These are phyloP conservation scores for Ampelomyces quisqualis DNA, from an alignment of 2,329 filamentous ascomycete genomes.

Conservation along the genomic window DNA sequence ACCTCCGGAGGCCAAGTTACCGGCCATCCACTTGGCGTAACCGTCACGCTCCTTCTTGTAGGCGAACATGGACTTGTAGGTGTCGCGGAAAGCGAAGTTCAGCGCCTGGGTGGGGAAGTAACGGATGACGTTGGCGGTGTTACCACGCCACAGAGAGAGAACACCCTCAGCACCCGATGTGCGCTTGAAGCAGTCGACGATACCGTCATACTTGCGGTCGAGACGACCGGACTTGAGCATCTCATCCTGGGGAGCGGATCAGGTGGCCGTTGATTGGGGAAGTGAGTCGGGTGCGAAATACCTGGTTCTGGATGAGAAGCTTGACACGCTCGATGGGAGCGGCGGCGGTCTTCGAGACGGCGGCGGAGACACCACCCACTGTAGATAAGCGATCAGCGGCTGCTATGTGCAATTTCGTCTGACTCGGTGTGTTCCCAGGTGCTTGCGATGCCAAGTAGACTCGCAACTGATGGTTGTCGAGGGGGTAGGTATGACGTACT, in stretches of 20 bases:
- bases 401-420: conserved; percentile 11
- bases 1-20: conserved; percentile 99
- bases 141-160: conserved; percentile 96
- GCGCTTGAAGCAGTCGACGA: conserved; percentile 91
- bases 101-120: conserved; percentile 99
- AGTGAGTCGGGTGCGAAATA: conserved; percentile 56
- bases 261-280: conserved; percentile 12
- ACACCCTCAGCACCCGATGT: conserved; percentile 90
- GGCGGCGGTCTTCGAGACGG: conserved; percentile 99
- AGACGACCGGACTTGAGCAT: conserved; percentile 99
- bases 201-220: conserved; percentile 93
- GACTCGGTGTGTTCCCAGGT: conserved; percentile 11
- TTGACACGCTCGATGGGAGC: conserved; percentile 99
- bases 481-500: conserved; percentile 66
- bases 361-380: conserved; percentile 99
- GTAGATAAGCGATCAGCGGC: conserved; percentile 50
- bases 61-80: conserved; percentile 99
- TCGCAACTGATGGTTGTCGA: conserved; percentile 19
- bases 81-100: conserved; percentile 99
- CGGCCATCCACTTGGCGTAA: conserved; percentile 97
- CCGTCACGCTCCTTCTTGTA: conserved; percentile 99
- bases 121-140: conserved; percentile 99
- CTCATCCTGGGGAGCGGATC: conserved; percentile 73
- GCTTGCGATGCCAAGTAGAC: conserved; percentile 26
- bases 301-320: conserved; percentile 99